Evolutionary conservation across 495 filamentous ascomycete genomes (phyloP).

Genomic region (Penicillium coffeae): DNA sequence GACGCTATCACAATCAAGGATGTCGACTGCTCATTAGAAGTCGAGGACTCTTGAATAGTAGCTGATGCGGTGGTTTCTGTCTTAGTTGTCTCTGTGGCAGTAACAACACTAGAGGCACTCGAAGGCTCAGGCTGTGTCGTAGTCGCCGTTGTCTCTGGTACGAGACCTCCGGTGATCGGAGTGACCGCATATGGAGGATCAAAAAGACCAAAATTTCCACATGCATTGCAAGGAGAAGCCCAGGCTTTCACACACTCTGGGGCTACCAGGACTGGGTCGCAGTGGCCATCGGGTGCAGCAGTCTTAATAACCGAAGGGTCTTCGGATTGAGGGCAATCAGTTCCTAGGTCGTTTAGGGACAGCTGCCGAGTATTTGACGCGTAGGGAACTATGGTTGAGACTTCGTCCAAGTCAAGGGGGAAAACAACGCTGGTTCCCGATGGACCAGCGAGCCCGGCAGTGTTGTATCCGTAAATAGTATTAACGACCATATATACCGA

Average conservation of each 20-base stretch:
- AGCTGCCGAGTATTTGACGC: constrained; percentile 14
- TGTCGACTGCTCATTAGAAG: too few species aligned
- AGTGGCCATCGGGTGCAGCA: constrained; percentile 8
- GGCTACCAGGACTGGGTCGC: constrained; percentile 16
- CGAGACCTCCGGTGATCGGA: constrained; percentile 14
- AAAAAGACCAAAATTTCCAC: constrained; percentile 16
- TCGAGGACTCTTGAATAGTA: too few species aligned
- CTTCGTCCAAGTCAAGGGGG: constrained; percentile 14
- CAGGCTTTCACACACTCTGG: constrained; percentile 19
- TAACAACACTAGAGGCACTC: constrained; percentile 5
- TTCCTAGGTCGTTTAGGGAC: constrained; percentile 15
- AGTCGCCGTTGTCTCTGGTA: constrained; percentile 10
- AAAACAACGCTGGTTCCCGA: constrained; percentile 19
- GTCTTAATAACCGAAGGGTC: constrained; percentile 12
- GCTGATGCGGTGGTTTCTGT: too few species aligned
- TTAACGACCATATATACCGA: constrained; percentile 21
- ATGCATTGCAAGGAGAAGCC: constrained; percentile 20
- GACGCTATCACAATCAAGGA: too few species aligned
- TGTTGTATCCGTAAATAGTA: constrained; percentile 17
- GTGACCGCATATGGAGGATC: constrained; percentile 19
- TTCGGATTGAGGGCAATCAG: constrained; percentile 18
- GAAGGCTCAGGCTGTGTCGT: constrained; percentile 7
- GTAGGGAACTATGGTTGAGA: constrained; percentile 12
- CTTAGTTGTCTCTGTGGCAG: constrained; percentile 1
- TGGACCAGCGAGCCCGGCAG: constrained; percentile 14